Evolutionary conservation across 768 basidiomycete species (phyloP).

Genomic region (Serendipita sp.): DNA sequence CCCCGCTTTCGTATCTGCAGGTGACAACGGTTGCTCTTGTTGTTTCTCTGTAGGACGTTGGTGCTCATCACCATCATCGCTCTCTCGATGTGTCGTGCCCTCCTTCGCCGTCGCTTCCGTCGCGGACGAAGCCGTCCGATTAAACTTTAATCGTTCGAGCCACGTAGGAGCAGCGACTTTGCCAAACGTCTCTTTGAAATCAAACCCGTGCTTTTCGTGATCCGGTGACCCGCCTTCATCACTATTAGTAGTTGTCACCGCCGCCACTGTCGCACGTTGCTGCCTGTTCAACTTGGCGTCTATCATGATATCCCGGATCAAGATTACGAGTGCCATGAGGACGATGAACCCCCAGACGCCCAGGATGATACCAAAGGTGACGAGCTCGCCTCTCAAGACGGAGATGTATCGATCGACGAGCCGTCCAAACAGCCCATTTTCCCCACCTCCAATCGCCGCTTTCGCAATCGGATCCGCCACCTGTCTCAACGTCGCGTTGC

Average conservation of each 20-base stretch:
- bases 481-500: constrained; percentile 53
- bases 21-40: no score
- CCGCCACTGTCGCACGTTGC: no score
- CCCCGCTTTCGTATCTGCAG: no score
- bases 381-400: constrained; percentile 60
- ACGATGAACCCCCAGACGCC: constrained; percentile 73
- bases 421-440: constrained; percentile 41
- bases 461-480: constrained; percentile 58
- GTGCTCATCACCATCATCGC: no score
- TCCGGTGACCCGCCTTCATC: no score
- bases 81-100: no score
- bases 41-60: no score
- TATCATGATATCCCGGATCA: constrained; percentile 42
- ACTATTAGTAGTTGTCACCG: no score
- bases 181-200: neutral
- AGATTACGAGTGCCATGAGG: constrained; percentile 53
- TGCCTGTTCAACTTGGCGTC: no score
- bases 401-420: constrained; percentile 59
- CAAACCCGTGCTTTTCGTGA: neutral
- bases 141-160: no score
- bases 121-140: no score
- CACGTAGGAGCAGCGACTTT: neutral
- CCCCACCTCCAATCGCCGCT: constrained; percentile 60
- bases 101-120: no score
- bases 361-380: constrained; percentile 75